Conservation (phyloP, 2,329 filamentous ascomycete genomes). For the Clarireedia monteithiana region DNA sequence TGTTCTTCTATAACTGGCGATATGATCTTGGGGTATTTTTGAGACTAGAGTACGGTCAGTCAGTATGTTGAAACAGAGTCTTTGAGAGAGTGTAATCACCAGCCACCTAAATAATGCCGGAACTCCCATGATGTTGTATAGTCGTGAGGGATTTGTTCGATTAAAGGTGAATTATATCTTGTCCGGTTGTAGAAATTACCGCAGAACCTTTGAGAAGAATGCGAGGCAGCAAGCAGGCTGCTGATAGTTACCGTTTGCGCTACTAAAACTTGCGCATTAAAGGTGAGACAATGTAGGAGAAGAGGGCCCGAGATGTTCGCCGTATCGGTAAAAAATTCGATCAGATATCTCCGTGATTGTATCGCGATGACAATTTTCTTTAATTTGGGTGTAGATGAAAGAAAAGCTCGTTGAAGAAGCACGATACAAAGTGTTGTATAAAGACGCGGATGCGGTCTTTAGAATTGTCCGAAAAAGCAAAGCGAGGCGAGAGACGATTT, state of each 20-base stretch:
- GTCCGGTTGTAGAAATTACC: background rate
- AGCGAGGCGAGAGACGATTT: too few species aligned
- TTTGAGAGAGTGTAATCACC: constrained; percentile 30
- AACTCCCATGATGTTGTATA: constrained; percentile 25
- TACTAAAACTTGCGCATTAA: background rate
- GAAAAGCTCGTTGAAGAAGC: too few species aligned
- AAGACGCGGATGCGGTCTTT: too few species aligned
- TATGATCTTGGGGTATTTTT: constrained; percentile 95
- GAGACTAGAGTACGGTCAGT: constrained; percentile 46
- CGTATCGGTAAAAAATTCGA: too few species aligned
- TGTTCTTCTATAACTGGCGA: constrained; percentile 83
- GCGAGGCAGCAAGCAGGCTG: background rate
- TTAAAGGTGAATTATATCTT: background rate
- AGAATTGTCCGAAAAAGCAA: too few species aligned
- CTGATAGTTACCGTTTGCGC: background rate
- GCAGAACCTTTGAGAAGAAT: background rate
- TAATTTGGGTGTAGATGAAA: too few species aligned
- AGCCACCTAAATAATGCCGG: constrained; percentile 70
- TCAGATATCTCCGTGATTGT: too few species aligned
- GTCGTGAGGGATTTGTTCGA: background rate
- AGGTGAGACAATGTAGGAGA: background rate
- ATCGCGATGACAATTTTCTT: too few species aligned
- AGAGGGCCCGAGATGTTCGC: background rate
- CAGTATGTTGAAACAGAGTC: background rate
- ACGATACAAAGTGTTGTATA: too few species aligned